Evolutionary conservation across 805 yeast species (phyloP), one percentile per base, ranked within the genome.

Genomic region (Myxozyma sirexii): DNA sequence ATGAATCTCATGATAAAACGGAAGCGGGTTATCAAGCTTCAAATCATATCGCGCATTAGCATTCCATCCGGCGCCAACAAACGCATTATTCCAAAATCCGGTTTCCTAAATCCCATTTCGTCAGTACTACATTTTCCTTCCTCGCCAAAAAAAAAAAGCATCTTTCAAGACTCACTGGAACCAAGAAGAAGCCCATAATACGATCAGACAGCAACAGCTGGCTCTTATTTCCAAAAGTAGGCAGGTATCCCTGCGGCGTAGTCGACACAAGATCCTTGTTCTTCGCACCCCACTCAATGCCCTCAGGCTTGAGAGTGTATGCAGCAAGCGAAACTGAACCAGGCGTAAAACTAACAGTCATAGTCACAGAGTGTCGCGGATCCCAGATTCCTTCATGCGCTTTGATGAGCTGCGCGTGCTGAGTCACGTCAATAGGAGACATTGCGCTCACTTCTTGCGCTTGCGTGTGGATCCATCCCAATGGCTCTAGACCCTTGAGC

Each of bases 381-480:
- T 72, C 77, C 83, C 83, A 81, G 10, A 69, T 64, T 8, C 64
- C 71, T 31, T 59, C 53, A 13, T 70, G 68, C 13, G 74, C 71
- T 26, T 77, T 70, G 53, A 67, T 57, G 47, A 80, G 69, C 43
- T 68, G 74, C 3, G 84, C 76, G 56, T 85, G 87, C 0, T 84
- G 80, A 1, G 87, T 79, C 15, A 90, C 82, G 65, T 93, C 97
- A 37, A 80, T 74, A 0, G 97, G 84, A 4, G 87, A 77, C 76
- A 92, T 80, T 53, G 79, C 77, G 50, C 82, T 81, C 4, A 80
- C 65, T 39, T 88, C 96, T 19, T 82, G 82, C 1, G 87, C 79
- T 71, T 87, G 90, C 0, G 97, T 89, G 71, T 93, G 97, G n/a
- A 94, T 81, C 96, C 97, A 89, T 0, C 99, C 99, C 17, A 94